Evolutionary conservation across 495 filamentous ascomycete species (phyloP), one percentile per base, ranked within the genome.

Genomic region (Ramalina peruviana): DNA sequence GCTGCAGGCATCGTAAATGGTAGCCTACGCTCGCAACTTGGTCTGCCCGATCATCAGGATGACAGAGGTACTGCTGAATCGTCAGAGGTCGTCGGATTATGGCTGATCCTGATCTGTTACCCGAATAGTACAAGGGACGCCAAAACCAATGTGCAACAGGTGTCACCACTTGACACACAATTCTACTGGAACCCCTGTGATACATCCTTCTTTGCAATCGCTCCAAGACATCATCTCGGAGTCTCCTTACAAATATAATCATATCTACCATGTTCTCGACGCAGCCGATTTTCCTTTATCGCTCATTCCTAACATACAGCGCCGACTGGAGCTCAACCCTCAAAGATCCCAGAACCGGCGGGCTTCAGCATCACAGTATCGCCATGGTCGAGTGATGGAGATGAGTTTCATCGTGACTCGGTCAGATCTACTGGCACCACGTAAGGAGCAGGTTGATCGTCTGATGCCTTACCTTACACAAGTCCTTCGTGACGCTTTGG

Each of bases 221-320:
- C 79, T 99, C 25, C 72, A 76, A 25, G 79, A 83, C 23, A 93
- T 83, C n/a, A 81, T 99, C 21, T 71, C 78, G 17, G 84, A 90
- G 54, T 88, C 90, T 0, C 87, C 87, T 1, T 75, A 92, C 62
- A 86, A 81, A 58, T 69, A 82, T 54, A 97, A 97, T 60, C 88
- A 94, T 57, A 76, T 99, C 48, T 99, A 96, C 62, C 89, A 96
- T 63, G 73, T 99, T n/a, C 60, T 97, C n/a, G 92, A 99, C 59
- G 92, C 92, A 4, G 93, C 88, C 15, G 92, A 99, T 61, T 95
- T 99, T 54, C 92, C 92, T 19, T 81, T 99, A 72, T 94, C 90
- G 2, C 62, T 99, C 10, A 65, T 94, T 6, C 81, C 84, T 2
- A 72, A 76, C 39, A 70, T 87, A 19, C 71, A 76, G 42, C 58